These are phyloP conservation scores for Scytalidium sp. DNA, from an alignment of 2,329 filamentous ascomycete genomes.

Conservation along the genomic window DNA sequence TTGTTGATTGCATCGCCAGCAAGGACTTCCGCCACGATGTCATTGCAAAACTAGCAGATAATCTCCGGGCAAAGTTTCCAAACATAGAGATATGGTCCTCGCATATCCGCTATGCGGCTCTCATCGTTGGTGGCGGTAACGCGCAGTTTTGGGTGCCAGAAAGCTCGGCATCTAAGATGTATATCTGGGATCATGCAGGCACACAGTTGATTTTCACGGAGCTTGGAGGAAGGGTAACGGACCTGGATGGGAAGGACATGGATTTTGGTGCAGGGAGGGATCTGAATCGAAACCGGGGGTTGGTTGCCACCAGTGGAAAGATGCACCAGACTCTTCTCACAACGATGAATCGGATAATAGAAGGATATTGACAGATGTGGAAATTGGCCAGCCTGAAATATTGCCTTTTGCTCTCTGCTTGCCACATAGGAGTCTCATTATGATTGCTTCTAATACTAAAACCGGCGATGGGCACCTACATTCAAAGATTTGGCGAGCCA, in stretches of 20 bases:
- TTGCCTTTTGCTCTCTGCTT: neutral
- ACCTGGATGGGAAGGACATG: constrained; percentile 45
- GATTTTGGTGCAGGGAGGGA: constrained; percentile 41
- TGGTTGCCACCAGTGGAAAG: constrained; percentile 35
- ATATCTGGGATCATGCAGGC: constrained; percentile 51
- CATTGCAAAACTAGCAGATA: constrained; percentile 24
- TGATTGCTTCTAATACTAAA: neutral
- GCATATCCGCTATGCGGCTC: constrained; percentile 50
- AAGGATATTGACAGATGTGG: neutral
- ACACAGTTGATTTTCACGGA: constrained; percentile 48
- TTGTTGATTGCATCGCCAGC: constrained; percentile 41
- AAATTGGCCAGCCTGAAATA: neutral
- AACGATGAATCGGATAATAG: constrained; percentile 1
- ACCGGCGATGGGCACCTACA: neutral
- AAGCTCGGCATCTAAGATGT: neutral
- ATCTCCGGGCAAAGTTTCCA: constrained; percentile 41
- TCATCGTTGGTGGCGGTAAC: constrained; percentile 46
- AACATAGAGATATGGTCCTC: constrained; percentile 47
- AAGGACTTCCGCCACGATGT: constrained; percentile 35
- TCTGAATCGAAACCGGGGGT: constrained; percentile 33
- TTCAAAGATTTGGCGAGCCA: neutral
- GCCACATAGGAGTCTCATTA: too few relatives aligned
- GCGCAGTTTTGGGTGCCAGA: constrained; percentile 44
- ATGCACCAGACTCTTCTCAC: constrained; percentile 23
- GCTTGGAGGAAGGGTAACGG: constrained; percentile 45